Conservation (phyloP, 73 alveolate species). For the Stentor coeruleus region DNA sequence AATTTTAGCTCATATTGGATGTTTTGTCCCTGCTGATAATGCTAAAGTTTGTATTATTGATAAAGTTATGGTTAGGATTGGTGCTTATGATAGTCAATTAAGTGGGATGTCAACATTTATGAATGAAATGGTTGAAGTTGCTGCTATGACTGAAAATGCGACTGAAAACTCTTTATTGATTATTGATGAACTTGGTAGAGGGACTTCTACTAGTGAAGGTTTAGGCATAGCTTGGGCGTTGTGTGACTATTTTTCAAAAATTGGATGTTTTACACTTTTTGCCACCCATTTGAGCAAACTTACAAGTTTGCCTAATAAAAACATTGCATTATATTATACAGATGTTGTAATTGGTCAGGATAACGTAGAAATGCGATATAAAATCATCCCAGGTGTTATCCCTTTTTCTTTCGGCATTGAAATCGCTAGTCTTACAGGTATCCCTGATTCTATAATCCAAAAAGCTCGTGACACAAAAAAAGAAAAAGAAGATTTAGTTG, state of each 20-base stretch:
- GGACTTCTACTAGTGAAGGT: slow-evolving; percentile 89
- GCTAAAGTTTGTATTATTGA: slow-evolving; percentile 90
- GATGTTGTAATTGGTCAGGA: slow-evolving; percentile 39
- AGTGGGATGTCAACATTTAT: slow-evolving; percentile 94
- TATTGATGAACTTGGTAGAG: slow-evolving; percentile 98
- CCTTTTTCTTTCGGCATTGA: slow-evolving; percentile 41
- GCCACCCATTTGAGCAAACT: slow-evolving; percentile 98
- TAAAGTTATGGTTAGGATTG: slow-evolving; percentile 94
- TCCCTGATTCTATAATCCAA: slow-evolving; percentile 48
- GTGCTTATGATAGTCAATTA: slow-evolving; percentile 93
- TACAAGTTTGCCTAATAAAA: slow-evolving; percentile 74
- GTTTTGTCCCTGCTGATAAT: slow-evolving; percentile 83
- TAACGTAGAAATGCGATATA: slow-evolving; percentile 46
- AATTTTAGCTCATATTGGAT: slow-evolving; percentile 90
- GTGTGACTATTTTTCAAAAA: slow-evolving; percentile 71
- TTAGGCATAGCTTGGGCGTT: slow-evolving; percentile 56
- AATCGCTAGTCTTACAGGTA: slow-evolving; percentile 37
- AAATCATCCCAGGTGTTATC: slow-evolving; percentile 39
- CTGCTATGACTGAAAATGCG: slow-evolving; percentile 71
- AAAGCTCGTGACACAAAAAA: slow-evolving; percentile 33
- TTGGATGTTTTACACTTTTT: slow-evolving; percentile 84
- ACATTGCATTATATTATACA: slow-evolving; percentile 82
- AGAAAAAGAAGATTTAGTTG: slow-evolving; percentile 2
- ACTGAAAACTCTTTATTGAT: slow-evolving; percentile 77
- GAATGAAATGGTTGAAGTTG: slow-evolving; percentile 95